Base-by-base conservation (phyloP, 2,329 filamentous ascomycete genomes). In the Colletotrichum gloeosporioides region DNA sequence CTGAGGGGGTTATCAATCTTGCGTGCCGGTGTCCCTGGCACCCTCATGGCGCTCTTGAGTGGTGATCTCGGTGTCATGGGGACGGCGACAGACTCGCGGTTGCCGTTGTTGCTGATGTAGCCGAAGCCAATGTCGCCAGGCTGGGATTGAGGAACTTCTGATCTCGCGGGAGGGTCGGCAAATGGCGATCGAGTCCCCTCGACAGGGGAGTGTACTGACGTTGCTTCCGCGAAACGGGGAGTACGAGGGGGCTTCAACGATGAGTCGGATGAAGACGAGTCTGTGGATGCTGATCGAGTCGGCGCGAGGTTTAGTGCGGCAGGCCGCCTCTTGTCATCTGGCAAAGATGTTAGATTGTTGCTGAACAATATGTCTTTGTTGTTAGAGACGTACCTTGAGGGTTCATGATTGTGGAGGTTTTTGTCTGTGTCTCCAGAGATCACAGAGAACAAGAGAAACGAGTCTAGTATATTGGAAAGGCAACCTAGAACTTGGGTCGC, bases 111-210 rank as follows among this genome's bases (percentile, higher is more conserved):
- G 80, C 92, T 90, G 82, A 98, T 94, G 87, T 98, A 98, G 84
- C 96, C 96, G 85, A 99, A 98, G 79, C 96, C 96, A 79, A 98
- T 92, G 86, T 98, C 96, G 75, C 93, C 95, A 36, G 96, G 94
- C 83, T 95, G 93, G 70, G 93, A 87, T 83, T 94, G 91, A 69
- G 90, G 88, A 79, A 88, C 86, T 83, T 91, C 88, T 59, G 89
- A 89, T 78, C 86, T 88, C 57, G 91, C 89, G 64, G 90, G 88
- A 66, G 90, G 89, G 77, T 93, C 90, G 80, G 89, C 88, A 80
- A 94, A 94, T 10, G 92, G 91, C 36, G 89, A 88, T 74, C 84
- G 84, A 65, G 86, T 77, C 72, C 80, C 87, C 77, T 96, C 93
- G 81, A 95, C 88, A 57, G 95, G 95, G 63, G 95, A 96, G 87